phyloP scores from a whole-genome alignment of 306 rosid species.

The Hippophae rhamnoides region DNA sequence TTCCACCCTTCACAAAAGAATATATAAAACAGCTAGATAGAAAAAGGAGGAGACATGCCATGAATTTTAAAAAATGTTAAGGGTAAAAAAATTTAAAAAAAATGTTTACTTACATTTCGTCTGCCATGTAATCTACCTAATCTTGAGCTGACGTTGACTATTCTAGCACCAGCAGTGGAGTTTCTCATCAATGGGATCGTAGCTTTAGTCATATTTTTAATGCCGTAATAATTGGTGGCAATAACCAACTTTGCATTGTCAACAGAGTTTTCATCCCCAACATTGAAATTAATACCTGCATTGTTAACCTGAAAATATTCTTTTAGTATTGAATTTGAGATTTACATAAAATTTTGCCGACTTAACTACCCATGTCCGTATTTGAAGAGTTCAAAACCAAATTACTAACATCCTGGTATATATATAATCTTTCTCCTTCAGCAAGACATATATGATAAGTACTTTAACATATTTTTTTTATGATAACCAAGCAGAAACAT shows the following conservation, averaged over 20 bases:
- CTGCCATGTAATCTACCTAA: slow-evolving; percentile 71
- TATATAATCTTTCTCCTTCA: too few relatives aligned
- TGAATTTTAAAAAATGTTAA: background rate
- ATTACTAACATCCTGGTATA: too few relatives aligned
- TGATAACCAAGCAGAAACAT: background rate
- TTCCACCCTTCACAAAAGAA: too few relatives aligned
- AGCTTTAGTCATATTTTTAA: slow-evolving; percentile 63
- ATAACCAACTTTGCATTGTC: slow-evolving; percentile 54
- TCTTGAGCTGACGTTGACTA: slow-evolving; percentile 81
- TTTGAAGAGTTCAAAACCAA: too few relatives aligned
- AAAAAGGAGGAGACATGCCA: background rate
- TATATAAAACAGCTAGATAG: too few relatives aligned
- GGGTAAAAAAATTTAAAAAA: background rate
- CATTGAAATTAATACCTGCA: slow-evolving; percentile 83
- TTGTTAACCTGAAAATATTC: slow-evolving; percentile 53
- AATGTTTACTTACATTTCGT: slow-evolving; percentile 51
- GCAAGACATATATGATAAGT: too few relatives aligned
- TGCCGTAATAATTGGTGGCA: slow-evolving; percentile 69
- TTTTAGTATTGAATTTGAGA: background rate
- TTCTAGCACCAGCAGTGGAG: slow-evolving; percentile 55
- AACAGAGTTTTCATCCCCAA: slow-evolving; percentile 64
- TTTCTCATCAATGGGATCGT: slow-evolving; percentile 81
- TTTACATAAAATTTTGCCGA: too few relatives aligned
- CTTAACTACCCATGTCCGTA: too few relatives aligned
- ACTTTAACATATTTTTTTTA: too few relatives aligned